These are phyloP conservation scores for Neckera pumila DNA, from an alignment of 225 moss, liverwort and hornwort species.

Conservation along the genomic window DNA sequence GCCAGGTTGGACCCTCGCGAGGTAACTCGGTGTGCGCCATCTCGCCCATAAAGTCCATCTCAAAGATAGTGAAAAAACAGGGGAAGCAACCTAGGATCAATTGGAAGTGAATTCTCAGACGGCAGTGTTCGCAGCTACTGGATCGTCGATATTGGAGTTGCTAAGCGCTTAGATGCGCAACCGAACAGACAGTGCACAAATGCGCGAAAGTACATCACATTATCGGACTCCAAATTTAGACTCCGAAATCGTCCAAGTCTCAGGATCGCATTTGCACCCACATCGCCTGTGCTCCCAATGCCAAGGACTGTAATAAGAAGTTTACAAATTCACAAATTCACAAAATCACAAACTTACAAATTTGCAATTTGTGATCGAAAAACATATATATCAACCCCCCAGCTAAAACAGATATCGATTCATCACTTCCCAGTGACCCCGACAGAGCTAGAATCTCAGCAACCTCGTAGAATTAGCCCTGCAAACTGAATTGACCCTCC, in stretches of 20 bases:
- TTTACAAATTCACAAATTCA: background rate
- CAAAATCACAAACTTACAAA: background rate
- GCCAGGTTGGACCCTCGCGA: conserved; percentile 29
- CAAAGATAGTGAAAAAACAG: background rate
- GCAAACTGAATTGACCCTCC: background rate
- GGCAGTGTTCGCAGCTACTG: background rate
- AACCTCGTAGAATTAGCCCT: background rate
- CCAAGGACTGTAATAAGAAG: background rate
- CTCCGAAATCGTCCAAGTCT: background rate
- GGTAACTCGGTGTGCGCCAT: background rate
- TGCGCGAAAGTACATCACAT: conserved; percentile 3
- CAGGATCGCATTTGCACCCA: background rate
- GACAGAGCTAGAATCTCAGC: background rate
- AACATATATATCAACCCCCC: background rate
- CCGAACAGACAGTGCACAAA: conserved; percentile 11
- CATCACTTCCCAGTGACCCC: background rate
- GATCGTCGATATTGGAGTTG: background rate
- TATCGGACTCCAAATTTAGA: background rate
- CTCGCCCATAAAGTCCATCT: background rate
- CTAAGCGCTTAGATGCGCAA: conserved; percentile 2
- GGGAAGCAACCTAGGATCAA: background rate
- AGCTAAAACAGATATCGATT: background rate
- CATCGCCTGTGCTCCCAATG: background rate
- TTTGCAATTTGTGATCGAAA: background rate
- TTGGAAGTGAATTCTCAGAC: background rate